Conservation (phyloP, 768 basidiomycete genomes). For the Phaffia australis region DNA sequence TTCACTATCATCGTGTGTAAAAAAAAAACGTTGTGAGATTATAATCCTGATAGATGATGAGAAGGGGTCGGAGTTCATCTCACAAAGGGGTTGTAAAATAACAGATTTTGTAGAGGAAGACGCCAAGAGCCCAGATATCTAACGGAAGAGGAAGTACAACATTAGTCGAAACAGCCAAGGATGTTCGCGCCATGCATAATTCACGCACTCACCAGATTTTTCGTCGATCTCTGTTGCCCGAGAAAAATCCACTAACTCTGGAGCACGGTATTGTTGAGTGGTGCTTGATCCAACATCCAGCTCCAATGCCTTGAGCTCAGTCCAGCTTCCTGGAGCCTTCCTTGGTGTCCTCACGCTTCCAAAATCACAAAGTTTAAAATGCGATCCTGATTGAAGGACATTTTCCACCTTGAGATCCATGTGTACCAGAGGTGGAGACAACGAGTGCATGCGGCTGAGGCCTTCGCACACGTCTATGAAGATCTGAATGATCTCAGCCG, state of each 20-base stretch:
- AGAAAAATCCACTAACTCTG: slow-evolving; percentile 93
- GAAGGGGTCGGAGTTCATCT: background rate
- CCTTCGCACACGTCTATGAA: slow-evolving; percentile 91
- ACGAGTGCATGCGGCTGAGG: slow-evolving; percentile 12
- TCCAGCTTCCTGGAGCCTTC: slow-evolving; percentile 60
- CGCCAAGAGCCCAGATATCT: slow-evolving; percentile 96
- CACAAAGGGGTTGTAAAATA: slow-evolving; percentile 95
- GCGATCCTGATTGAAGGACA: slow-evolving; percentile 74
- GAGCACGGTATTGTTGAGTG: slow-evolving; percentile 91
- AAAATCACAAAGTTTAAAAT: slow-evolving; percentile 96
- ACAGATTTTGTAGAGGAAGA: slow-evolving; percentile 93
- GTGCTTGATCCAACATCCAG: slow-evolving; percentile 88
- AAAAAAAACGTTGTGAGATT: background rate
- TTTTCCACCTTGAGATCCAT: slow-evolving; percentile 58
- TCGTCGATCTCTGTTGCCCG: slow-evolving; percentile 74
- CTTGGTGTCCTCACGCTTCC: slow-evolving; percentile 76
- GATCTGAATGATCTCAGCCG: slow-evolving; percentile 92
- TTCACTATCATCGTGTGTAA: slow-evolving; percentile 42
- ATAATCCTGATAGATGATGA: background rate
- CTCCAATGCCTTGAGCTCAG: slow-evolving; percentile 78
- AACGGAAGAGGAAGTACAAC: background rate
- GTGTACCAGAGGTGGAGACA: no score
- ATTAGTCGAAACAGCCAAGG: background rate
- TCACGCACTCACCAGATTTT: slow-evolving; percentile 48
- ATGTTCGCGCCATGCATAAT: background rate